These are phyloP conservation scores for Arthrinium puccinioides DNA, from an alignment of 2,329 filamentous ascomycete species.

Conservation along the genomic window DNA sequence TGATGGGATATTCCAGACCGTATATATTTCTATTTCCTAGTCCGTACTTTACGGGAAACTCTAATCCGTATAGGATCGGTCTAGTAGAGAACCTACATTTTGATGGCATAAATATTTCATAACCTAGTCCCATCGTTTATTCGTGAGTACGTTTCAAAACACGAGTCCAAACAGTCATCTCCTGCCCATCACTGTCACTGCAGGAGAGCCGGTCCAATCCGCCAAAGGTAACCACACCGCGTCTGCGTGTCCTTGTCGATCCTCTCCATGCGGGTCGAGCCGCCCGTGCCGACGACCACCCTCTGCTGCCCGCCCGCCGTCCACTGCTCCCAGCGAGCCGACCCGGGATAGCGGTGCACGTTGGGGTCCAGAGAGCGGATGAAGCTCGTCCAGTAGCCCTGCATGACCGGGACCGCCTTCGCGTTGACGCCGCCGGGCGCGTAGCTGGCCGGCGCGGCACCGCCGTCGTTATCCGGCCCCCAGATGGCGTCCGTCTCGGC, in stretches of 20 bases:
- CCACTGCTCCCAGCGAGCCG: constrained; percentile 19
- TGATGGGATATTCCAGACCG: too few relatives aligned
- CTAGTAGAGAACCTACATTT: too few relatives aligned
- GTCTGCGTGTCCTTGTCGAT: constrained; percentile 29
- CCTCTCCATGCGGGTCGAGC: constrained; percentile 34
- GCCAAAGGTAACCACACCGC: constrained; percentile 40
- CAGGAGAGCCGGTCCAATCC: constrained; percentile 30
- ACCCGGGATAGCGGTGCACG: constrained; percentile 10
- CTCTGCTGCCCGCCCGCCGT: constrained; percentile 19
- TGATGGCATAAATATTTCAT: too few relatives aligned
- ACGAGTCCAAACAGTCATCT: too few relatives aligned
- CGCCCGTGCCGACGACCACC: constrained; percentile 34
- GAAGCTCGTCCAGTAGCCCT: constrained; percentile 71
- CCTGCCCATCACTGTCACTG: too few relatives aligned
- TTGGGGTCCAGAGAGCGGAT: constrained; percentile 63
- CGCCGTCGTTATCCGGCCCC: constrained; percentile 49
- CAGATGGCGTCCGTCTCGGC: constrained; percentile 62
- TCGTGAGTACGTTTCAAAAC: too few relatives aligned
- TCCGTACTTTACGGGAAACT: too few relatives aligned
- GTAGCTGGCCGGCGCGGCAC: constrained; percentile 48
- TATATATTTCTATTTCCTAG: too few relatives aligned
- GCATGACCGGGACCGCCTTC: constrained; percentile 50
- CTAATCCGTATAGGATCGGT: too few relatives aligned
- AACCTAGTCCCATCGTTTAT: too few relatives aligned
- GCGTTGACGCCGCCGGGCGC: constrained; percentile 42